Conservation (phyloP, 2,329 filamentous ascomycete genomes). For the Paecilomyces sp. region DNA sequence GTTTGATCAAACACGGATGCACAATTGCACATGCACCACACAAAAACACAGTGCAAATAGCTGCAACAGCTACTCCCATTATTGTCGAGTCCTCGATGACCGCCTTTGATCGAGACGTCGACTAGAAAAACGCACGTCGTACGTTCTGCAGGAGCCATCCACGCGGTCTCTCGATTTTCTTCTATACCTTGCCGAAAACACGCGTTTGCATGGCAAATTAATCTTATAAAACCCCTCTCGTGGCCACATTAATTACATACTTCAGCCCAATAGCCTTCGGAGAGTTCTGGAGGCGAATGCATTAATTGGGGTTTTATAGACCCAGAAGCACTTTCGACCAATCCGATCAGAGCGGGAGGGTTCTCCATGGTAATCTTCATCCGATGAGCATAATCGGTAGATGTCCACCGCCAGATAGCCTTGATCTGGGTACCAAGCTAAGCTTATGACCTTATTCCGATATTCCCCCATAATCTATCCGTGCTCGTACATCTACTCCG, state of each 20-base stretch:
- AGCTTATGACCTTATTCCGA: not conserved
- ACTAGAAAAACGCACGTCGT: not conserved
- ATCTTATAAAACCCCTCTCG: not conserved
- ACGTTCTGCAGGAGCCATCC: not conserved
- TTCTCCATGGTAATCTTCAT: not conserved
- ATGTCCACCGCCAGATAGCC: not conserved
- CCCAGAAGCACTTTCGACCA: not conserved
- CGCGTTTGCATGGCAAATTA: not conserved
- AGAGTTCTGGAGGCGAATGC: not conserved
- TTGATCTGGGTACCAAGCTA: not conserved
- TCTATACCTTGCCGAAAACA: not conserved
- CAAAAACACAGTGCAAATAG: not conserved
- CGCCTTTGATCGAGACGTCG: not conserved
- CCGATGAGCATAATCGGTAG: not conserved
- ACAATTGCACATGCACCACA: not conserved
- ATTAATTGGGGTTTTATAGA: not conserved
- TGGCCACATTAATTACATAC: not conserved
- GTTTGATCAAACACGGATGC: not conserved
- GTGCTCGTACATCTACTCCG: too few species aligned
- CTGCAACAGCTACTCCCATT: not conserved
- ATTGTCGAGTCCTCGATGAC: not conserved
- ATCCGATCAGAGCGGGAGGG: not conserved
- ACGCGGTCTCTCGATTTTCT: not conserved
- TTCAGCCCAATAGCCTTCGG: not conserved
- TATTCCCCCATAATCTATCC: not conserved